Base-by-base conservation (phyloP, 1,284 basidiomycete species). In the Ceratobasidium sp. region DNA sequence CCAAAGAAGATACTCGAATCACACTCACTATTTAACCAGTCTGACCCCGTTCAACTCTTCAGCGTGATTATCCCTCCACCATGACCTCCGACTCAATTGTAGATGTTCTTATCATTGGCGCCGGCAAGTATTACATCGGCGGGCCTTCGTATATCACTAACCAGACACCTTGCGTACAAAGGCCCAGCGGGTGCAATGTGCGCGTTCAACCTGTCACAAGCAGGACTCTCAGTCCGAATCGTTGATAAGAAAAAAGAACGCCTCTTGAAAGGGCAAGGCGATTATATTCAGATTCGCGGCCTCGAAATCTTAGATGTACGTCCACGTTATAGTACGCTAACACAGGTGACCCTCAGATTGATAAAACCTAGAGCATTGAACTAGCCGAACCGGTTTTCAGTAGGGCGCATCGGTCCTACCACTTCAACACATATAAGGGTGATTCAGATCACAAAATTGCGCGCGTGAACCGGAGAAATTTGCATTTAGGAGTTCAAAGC, bases 151-250 rank as follows among this genome's bases (percentile, higher is more conserved):
- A 27, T 50, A 17, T 22, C 9, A 22, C 9, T 27, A 27, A 11
- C 24, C n/a, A 31, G 15, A 22, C 14, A 4, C 11, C 14, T 31
- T 36, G 41, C 29, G 19, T 41, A 41, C 36, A 19, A 7, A 71
- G 66, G 66, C 7, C 66, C 66, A 8, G 66, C 66, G 15, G 66
- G 66, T 14, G 41, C 57, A 11, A 71, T 71, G 54, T 71, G 66
- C 29, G 66, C 66, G n/a, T 56, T 57, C 17, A 59, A 56, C 33
- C 54, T 71, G 19, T n/a, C 66, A 17, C 53, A 59, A 56, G 66
- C 66, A 31, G 66, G 66, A 7, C 14, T 71, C 54, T n/a, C 56
- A 0, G 45, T 59, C 8, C 66, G 66, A 8, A 29, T 71, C 9
- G 54, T 71, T n/a, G 66, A 71, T 29, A 33, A 44, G 17, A 56